Evolutionary conservation across 2,329 filamentous ascomycete genomes (phyloP), one percentile per base, ranked within the genome.

Genomic region (Knufia fluminis): DNA sequence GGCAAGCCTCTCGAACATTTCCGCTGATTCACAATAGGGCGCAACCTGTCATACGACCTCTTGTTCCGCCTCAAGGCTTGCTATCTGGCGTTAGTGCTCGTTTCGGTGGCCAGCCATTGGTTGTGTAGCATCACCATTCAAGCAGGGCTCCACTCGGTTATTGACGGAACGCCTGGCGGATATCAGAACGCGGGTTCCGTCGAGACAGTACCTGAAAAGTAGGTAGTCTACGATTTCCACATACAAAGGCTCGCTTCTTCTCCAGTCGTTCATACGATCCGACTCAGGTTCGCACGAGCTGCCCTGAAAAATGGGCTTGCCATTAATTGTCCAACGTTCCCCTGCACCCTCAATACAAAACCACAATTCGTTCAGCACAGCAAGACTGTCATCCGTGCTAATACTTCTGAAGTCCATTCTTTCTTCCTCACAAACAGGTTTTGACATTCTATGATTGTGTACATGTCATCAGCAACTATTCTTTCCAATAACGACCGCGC

Each of bases 401-500:
- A 9, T 28, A 16, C 42, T 32, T 8, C 19, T 6, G 6, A 41
- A 41, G 9, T 9, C 9, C 4, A 20, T 24, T 23, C 16, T 23
- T 12, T 23, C 38, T 4, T 9, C 38, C 22, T 36, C 10, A 36
- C n/a, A 6, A n/a, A 36, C 33, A 16, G 33, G 4, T 16, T 28
- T 28, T 6, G 12, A 6, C 12, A 12, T 6, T 36, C 33, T 17
- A 31, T 31, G 24, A 17, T 20, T 32, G 43, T 50, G 40, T 48
- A 48, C 45, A 48, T 48, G 45, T 48, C 45, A 16, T 39, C 45
- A 40, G 45, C 48, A 23, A 31, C 41, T 2, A 9, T 24, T 31
- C 64, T 72, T 31, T 66, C 65, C 20, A 62, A 65, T 36, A 71
- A 72, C 56, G 70, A 72, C 55, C 62, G 68, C n/a, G 64, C 65